These are phyloP conservation scores for Phytophthora pistaciae DNA, from an alignment of 352 stramenopile genomes.

Conservation along the genomic window DNA sequence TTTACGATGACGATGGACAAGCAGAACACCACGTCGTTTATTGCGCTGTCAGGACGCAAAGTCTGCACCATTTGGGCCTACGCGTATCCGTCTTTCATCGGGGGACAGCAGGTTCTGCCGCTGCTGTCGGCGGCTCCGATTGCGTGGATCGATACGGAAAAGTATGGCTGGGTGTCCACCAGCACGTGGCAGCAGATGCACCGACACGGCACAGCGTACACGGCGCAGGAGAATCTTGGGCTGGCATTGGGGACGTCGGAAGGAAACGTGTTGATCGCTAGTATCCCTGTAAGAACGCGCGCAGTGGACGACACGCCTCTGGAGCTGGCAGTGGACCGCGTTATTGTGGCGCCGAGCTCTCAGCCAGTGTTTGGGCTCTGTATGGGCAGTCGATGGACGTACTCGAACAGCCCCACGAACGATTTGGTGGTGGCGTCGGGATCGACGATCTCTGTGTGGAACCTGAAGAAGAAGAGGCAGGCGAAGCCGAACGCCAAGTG, in stretches of 20 bases:
- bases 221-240: slow-evolving; percentile 26
- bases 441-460: slow-evolving; percentile 78
- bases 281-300: slow-evolving; percentile 40
- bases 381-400: slow-evolving; percentile 61
- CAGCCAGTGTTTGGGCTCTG: slow-evolving; percentile 73
- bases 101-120: slow-evolving; percentile 18
- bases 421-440: slow-evolving; percentile 71
- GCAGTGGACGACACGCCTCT: slow-evolving; percentile 21
- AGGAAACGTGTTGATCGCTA: slow-evolving; percentile 64
- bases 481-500: slow-evolving; percentile 43
- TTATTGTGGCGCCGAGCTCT: slow-evolving; percentile 60
- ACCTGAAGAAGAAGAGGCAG: slow-evolving; percentile 64
- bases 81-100: slow-evolving; percentile 50
- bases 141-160: slow-evolving; percentile 76
- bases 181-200: slow-evolving; percentile 80
- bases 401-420: slow-evolving; percentile 57
- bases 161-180: slow-evolving; percentile 73
- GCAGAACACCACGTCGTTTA: slow-evolving; percentile 63
- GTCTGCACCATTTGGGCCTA: slow-evolving; percentile 82
- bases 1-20: slow-evolving; percentile 58
- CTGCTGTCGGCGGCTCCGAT: slow-evolving; percentile 53
- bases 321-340: slow-evolving; percentile 46
- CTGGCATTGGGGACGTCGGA: slow-evolving; percentile 72
- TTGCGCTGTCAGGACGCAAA: slow-evolving; percentile 70
- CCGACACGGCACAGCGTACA: slow-evolving; percentile 25